phyloP scores from a whole-genome alignment of 208 protist species.

The Crithidia sp. region DNA sequence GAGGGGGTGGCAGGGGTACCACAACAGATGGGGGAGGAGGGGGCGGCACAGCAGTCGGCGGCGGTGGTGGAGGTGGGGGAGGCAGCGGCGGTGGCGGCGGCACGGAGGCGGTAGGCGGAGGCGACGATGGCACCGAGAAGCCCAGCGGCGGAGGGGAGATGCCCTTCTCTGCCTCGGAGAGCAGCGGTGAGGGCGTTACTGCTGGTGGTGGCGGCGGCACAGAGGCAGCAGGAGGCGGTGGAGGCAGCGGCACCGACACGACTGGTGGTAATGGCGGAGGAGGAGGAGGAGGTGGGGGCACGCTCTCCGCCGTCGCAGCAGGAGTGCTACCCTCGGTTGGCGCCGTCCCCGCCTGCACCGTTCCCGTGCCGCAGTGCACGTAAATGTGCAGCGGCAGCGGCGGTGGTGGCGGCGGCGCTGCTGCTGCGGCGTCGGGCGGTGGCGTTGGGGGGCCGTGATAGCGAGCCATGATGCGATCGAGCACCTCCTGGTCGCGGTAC shows the following conservation, averaged over 20 bases:
- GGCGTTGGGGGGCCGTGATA: constrained; percentile 22
- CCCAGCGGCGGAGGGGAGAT: background rate
- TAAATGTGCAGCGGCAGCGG: constrained; percentile 38
- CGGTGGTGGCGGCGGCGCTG: background rate
- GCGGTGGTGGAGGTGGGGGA: background rate
- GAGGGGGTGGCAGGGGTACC: constrained; percentile 14
- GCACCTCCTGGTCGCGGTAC: constrained; percentile 42
- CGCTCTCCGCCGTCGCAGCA: background rate
- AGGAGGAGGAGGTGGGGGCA: constrained; percentile 9
- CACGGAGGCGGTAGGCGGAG: background rate
- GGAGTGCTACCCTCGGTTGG: background rate
- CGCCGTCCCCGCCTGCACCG: background rate
- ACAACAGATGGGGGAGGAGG: constrained; percentile 3
- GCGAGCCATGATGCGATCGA: constrained; percentile 39
- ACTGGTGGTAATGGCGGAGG: constrained; percentile 6
- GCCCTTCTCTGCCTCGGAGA: background rate
- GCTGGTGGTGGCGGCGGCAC: constrained; percentile 18
- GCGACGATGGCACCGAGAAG: constrained; percentile 15
- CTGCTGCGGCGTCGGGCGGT: background rate
- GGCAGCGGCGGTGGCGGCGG: constrained; percentile 3
- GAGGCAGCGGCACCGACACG: constrained; percentile 19
- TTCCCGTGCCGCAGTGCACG: constrained; percentile 36
- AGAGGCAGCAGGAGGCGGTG: background rate
- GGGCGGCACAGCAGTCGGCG: constrained; percentile 6
- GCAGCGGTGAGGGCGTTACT: background rate